Conservation (phyloP, 305 asterid species). For the Solanum aculeatissimum region DNA sequence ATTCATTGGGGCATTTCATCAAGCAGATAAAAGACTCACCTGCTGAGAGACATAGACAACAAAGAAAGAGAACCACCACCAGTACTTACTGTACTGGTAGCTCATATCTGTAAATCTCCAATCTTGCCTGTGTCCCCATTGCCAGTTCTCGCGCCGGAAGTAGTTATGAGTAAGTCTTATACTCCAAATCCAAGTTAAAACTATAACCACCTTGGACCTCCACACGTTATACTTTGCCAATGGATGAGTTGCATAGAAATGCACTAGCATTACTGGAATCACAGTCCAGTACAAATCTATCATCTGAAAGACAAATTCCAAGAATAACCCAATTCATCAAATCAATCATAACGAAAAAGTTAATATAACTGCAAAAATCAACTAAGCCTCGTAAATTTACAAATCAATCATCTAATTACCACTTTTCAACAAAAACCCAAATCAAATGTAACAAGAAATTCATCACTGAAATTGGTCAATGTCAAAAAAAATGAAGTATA, state of each 20-base stretch:
- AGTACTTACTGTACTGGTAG: slow-evolving; percentile 44
- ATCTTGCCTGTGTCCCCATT: slow-evolving; percentile 89
- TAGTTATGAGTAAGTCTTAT: slow-evolving; percentile 76
- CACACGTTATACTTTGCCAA: slow-evolving; percentile 30
- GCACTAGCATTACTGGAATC: slow-evolving; percentile 61
- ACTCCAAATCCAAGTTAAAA: slow-evolving; percentile 76
- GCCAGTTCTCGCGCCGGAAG: slow-evolving; percentile 94
- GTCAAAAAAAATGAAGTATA: background rate
- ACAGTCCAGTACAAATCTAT: slow-evolving; percentile 91
- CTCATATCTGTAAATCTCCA: slow-evolving; percentile 81
- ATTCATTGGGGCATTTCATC: background rate
- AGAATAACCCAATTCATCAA: background rate
- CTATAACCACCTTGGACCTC: slow-evolving; percentile 55
- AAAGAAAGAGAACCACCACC: slow-evolving; percentile 97
- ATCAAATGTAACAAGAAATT: background rate
- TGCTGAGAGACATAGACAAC: slow-evolving; percentile 71
- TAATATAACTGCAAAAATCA: background rate
- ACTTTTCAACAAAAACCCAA: background rate
- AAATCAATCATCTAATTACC: background rate
- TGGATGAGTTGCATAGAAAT: slow-evolving; percentile 63
- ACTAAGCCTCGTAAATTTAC: background rate
- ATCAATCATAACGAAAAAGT: background rate
- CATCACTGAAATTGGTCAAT: background rate
- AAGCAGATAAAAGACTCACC: slow-evolving; percentile 18
- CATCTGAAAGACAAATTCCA: slow-evolving; percentile 42